Evolutionary conservation across 2,329 filamentous ascomycete species (phyloP).

Genomic region (Didymella exigua): DNA sequence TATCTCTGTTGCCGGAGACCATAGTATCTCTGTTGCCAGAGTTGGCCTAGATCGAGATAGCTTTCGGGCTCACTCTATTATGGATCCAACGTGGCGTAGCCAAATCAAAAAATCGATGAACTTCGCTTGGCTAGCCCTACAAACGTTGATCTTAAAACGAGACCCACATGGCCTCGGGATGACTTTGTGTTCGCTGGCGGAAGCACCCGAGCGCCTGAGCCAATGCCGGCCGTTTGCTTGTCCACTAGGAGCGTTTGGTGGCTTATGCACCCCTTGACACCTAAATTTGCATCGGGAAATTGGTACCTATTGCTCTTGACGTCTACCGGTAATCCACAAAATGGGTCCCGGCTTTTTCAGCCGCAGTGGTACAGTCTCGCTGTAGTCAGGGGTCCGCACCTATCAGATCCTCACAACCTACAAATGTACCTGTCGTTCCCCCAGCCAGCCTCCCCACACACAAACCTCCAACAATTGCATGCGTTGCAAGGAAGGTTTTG

Average conservation of each 20-base stretch:
- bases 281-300: constrained; percentile 7
- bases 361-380: constrained; percentile 11
- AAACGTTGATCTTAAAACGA: constrained; percentile 5
- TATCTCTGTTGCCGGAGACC: no score
- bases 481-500: not conserved
- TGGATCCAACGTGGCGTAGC: constrained; percentile 1
- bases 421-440: not conserved
- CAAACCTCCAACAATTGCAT: not conserved
- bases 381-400: not conserved
- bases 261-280: constrained; percentile 8
- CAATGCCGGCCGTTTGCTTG: constrained; percentile 1
- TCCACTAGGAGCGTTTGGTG: constrained; percentile 4
- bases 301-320: constrained; percentile 2
- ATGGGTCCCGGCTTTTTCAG: not conserved
- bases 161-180: constrained; percentile 3
- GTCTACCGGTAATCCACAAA: not conserved
- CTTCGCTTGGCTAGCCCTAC: not conserved
- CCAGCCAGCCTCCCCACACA: not conserved
- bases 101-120: not conserved
- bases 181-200: constrained; percentile 1
- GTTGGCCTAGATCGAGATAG: not conserved
- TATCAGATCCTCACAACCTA: not conserved
- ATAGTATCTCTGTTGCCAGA: not conserved
- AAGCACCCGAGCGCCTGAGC: constrained; percentile 8
- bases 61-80: not conserved